Conservation (phyloP, 2,329 filamentous ascomycete species). For the Pseudogymnoascus sp. region DNA sequence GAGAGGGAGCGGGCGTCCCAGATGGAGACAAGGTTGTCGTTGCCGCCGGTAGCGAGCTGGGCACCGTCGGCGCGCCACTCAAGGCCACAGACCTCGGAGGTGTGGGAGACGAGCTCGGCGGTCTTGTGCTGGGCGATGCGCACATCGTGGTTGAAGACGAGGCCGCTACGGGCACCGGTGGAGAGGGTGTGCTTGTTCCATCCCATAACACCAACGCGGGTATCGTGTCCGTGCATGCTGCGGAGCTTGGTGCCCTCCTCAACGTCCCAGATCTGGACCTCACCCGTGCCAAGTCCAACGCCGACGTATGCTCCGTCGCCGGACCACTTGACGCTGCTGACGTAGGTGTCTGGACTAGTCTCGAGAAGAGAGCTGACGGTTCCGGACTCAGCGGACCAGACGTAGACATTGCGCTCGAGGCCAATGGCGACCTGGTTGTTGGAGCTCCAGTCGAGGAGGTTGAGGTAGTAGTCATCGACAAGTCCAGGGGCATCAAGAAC, state of each 20-base stretch:
- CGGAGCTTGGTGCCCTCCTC: slow-evolving; percentile 91
- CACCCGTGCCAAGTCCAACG: slow-evolving; percentile 86
- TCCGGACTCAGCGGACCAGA: slow-evolving; percentile 95
- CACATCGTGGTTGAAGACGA: slow-evolving; percentile 98
- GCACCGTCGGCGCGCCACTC: slow-evolving; percentile 96
- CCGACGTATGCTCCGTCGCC: slow-evolving; percentile 93
- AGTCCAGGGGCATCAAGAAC: slow-evolving; percentile 93
- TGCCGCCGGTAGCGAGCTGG: slow-evolving; percentile 93
- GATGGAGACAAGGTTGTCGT: slow-evolving; percentile 98
- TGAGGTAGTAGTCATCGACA: slow-evolving; percentile 98
- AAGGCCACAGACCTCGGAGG: slow-evolving; percentile 92
- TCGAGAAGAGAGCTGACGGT: slow-evolving; percentile 83
- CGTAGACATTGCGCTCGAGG: slow-evolving; percentile 91
- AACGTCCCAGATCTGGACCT: slow-evolving; percentile 99
- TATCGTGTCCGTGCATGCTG: slow-evolving; percentile 97
- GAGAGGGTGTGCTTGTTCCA: slow-evolving; percentile 99
- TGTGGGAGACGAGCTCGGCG: slow-evolving; percentile 93
- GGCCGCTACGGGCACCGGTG: slow-evolving; percentile 85
- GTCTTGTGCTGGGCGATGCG: slow-evolving; percentile 97
- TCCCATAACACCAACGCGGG: slow-evolving; percentile 93
- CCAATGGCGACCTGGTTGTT: slow-evolving; percentile 97
- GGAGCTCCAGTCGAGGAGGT: slow-evolving; percentile 96
- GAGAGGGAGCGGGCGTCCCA: slow-evolving; percentile 93
- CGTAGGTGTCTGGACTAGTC: slow-evolving; percentile 81
- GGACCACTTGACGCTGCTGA: slow-evolving; percentile 98